Evolutionary conservation across 2,329 filamentous ascomycete genomes (phyloP), one percentile per base, ranked within the genome.

Genomic region (Gremmenia infestans): DNA sequence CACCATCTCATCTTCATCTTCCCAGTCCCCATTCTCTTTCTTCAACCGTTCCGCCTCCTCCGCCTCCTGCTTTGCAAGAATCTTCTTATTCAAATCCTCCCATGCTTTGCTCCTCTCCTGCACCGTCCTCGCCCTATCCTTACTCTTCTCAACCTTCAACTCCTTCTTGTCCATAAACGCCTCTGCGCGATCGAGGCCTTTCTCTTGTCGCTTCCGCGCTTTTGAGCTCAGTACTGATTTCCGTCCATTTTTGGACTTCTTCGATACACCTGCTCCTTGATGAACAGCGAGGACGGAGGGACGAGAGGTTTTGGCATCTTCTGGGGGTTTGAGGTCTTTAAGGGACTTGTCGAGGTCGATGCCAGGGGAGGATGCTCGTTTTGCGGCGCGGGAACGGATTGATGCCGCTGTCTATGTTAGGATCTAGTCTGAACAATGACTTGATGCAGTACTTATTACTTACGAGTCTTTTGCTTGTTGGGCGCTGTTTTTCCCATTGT

Each of bases 301-400:
- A 4, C 84, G 81, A 57, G 75, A 69, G 60, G 79, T 73, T 56
- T 73, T 70, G 7, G 76, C 73, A 46, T 78, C 73, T 19, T 72
- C 60, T 1, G 83, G 81, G 11, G 78, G 75, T 58, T 78, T 74
- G 56, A 80, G 72, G 39, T 82, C 74, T 68, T 87, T 87, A 22
- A 89, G 76, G 6, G 85, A 87, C 72, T 88, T 88, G 77, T 89
- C 86, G 45, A 82, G 81, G 72, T 88, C 74, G 71, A 89, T 85
- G 65, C 83, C 78, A 25, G 87, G 86, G 4, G 86, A 88, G 15
- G 83, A 82, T 48, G 85, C 88, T 61, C 89, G 84, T 67, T 88
- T 82, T 42, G 87, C 87, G 56, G 87, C 87, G 62, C 89, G 86
- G 52, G 89, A 92, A 74, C 86, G 87, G 56, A 83, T 72, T 4